Base-by-base conservation (phyloP, 106 monocot species). In the Phalaenopsis equestris region DNA sequence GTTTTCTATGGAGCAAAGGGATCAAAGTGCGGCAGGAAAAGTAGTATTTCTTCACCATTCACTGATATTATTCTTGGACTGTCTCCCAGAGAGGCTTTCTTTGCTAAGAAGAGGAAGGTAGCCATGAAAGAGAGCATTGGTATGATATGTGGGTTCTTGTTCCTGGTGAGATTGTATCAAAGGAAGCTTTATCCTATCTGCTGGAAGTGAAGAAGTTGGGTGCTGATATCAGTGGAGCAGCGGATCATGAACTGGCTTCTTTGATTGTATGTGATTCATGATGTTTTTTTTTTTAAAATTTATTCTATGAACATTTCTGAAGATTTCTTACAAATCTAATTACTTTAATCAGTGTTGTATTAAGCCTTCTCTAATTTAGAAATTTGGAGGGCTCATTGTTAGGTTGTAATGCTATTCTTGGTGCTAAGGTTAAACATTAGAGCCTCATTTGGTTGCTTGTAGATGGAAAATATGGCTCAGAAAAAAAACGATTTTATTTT, bases 71-170 rank as follows among this genome's bases (percentile, higher is more conserved):
- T 73, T 42, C 74, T 81, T 79, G 73, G 64, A 37, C 61, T 89
- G 78, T 89, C 81, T 55, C 89, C 91, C 18, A 83, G 91, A 67
- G 91, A 92, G 42, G 89, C 89, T 8, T 92, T 92, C 57, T 92
- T 91, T 72, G 79, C 86, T 8, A 89, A 87, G 79, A 91, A 89
- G 83, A 87, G 79, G 81, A 89, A 77, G 47, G 75, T 85, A 57
- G 10, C 2, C 4, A 81, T 87, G 7, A 67, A 24, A 45, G 85
- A 89, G 41, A 81, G 89, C 81, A 3, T 86, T 41, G 92, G 87
- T 37, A 21, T 84, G 82, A 79, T 90, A 75, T 82, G 87, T 55
- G 90, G 90, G 10, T 92, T 37, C 77, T 92, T 14, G 78, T 92
- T 79, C 92, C 92, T 77, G 92, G 92, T 47, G 92, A 92, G 61